Evolutionary conservation across 2,329 filamentous ascomycete species (phyloP), one percentile per base, ranked within the genome.

Genomic region (Alternaria triticina): DNA sequence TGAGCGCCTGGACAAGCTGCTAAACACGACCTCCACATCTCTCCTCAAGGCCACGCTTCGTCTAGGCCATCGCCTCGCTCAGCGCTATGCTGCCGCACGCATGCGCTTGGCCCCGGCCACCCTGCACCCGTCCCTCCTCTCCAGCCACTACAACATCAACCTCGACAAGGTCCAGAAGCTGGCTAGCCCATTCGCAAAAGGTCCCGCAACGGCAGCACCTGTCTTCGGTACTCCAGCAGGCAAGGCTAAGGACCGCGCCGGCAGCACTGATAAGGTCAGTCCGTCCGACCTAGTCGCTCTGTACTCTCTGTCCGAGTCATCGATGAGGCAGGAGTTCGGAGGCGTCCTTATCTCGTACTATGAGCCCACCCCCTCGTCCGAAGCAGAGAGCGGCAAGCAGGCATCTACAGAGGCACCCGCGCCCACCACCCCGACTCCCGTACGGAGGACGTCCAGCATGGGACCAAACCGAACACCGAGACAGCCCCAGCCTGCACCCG

Each of bases 61-160:
- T 67, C 88, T 99, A 64, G 90, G 90, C 28, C 89, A 95, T 44
- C 92, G 95, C 77, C 85, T 99, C 65, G 95, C 96, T 12, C 93
- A 97, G 81, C 89, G 96, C 71, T 99, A 97, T 72, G 91, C 97
- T 79, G 93, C 92, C 10, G 94, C 94, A 17, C 90, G 96, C 65
- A 93, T 94, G 80, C 89, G 93, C 25, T 85, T 91, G 55, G 84
- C 86, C 50, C 79, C 82, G n/a, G 88, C 87, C 62, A 85, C 89
- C 70, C 86, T 94, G 47, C 91, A 92, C 75, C 87, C 88, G 44
- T 89, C 89, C 28, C 83, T 97, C 52, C 84, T 97, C 54, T 88
- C 90, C 23, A 94, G 94, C 66, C 96, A 99, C 80, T 99, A 89
- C 82, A 87, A 87, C 71, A 86, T 90, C 74, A 87, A 88, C 68